A percentile compares a stretch with the other conserved stretches of the same genome.
Conservation (phyloP, 1,139 yeast species). For the Kodamaea plutei region DNA sequence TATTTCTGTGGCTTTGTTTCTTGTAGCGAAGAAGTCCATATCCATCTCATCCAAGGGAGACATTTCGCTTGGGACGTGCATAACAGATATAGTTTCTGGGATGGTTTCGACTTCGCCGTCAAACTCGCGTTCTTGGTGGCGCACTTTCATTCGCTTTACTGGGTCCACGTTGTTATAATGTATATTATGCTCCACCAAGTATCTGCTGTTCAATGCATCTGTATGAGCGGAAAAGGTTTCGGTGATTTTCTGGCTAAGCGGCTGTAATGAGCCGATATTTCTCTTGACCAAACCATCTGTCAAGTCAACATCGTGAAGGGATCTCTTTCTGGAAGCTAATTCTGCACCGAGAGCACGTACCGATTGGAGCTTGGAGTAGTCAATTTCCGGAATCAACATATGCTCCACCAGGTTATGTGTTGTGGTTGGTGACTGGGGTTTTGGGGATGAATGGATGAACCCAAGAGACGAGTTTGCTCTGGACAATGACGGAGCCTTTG, state of each 20-base stretch:
- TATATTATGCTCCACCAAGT: conserved; percentile 11
- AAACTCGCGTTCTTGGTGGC: conserved; percentile 3
- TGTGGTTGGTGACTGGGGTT: conserved; percentile 10
- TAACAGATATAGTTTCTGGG: conserved; percentile 19
- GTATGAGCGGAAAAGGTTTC: conserved; percentile 6
- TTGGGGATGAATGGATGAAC: conserved; percentile 18
- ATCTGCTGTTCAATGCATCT: conserved; percentile 2
- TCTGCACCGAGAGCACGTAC: conserved; percentile 2
- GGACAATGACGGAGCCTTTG: conserved; percentile 24
- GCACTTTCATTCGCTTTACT: conserved; percentile 17
- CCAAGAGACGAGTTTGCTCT: conserved; percentile 42
- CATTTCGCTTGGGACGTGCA: conserved; percentile 31
- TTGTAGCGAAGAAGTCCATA: conserved; percentile 22
- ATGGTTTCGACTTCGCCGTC: conserved; percentile 17
- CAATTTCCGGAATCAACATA: conserved; percentile 4
- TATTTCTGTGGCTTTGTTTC: conserved; percentile 7
- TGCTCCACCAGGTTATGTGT: conserved; percentile 5
- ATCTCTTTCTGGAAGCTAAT: conserved; percentile 3
- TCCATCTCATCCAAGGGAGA: conserved; percentile 22
- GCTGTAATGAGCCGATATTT: conserved; percentile 3
- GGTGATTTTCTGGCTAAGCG: conserved; percentile 3
- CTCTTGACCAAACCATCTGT: conserved; percentile 9
- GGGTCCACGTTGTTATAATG: conserved; percentile 32
- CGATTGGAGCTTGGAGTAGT: conserved; percentile 2
- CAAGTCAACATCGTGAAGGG: conserved; percentile 5